Evolutionary conservation across 306 rosid genomes (phyloP).

Genomic region (Dryas drummondii): DNA sequence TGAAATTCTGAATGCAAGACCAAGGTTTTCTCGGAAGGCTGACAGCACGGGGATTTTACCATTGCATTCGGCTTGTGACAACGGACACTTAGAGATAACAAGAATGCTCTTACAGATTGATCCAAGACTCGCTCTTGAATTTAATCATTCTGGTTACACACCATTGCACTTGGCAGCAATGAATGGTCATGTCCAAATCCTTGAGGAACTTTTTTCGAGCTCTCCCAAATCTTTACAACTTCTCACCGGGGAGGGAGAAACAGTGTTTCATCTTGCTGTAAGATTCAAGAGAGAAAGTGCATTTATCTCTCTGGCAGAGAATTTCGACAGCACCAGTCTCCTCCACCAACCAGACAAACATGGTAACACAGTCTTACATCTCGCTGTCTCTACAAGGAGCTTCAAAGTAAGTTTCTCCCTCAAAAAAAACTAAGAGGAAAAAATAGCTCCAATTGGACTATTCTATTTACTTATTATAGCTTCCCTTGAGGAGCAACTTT

Average conservation of each 20-base stretch:
- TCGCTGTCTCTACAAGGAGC: slow-evolving; percentile 36
- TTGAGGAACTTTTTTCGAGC: slow-evolving; percentile 38
- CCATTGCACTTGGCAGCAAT: slow-evolving; percentile 60
- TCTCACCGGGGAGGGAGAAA: slow-evolving; percentile 58
- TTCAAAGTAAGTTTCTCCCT: not conserved
- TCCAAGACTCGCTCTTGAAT: slow-evolving; percentile 33
- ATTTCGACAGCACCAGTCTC: slow-evolving; percentile 41
- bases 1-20: slow-evolving; percentile 40
- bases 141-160: slow-evolving; percentile 54
- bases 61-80: slow-evolving; percentile 51
- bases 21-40: slow-evolving; percentile 29
- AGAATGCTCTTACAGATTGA: slow-evolving; percentile 47
- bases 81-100: slow-evolving; percentile 49
- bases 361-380: slow-evolving; percentile 58
- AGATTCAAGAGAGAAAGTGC: slow-evolving; percentile 58
- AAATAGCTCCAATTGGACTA: too few relatives aligned
- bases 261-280: slow-evolving; percentile 63
- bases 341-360: slow-evolving; percentile 44
- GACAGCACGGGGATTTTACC: slow-evolving; percentile 53
- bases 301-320: slow-evolving; percentile 36
- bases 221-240: slow-evolving; percentile 39
- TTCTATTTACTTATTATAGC: not conserved
- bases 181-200: slow-evolving; percentile 47
- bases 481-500: too few relatives aligned
- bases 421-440: too few relatives aligned